These are phyloP conservation scores for Aspergillus homomorphus DNA, from an alignment of 495 filamentous ascomycete species.

Conservation along the genomic window DNA sequence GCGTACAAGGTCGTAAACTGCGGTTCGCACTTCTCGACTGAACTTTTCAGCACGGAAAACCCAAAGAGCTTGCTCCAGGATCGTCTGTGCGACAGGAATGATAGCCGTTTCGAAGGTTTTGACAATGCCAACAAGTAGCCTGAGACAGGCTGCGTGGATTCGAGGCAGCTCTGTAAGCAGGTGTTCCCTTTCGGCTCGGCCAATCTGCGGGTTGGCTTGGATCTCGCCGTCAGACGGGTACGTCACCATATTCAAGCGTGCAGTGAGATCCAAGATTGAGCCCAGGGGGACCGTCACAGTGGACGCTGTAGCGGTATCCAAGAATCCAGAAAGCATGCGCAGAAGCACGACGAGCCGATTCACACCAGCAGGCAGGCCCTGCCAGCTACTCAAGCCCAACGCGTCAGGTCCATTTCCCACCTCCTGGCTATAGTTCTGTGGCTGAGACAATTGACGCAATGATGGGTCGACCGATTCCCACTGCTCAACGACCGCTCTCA, in stretches of 20 bases:
- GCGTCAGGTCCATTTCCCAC: constrained; percentile 36
- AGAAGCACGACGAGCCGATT: constrained; percentile 65
- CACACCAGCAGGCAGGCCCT: constrained; percentile 65
- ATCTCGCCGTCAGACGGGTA: constrained; percentile 47
- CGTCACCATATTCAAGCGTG: constrained; percentile 64
- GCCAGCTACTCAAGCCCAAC: constrained; percentile 63
- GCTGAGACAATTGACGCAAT: constrained; percentile 19
- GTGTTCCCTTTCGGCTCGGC: constrained; percentile 72
- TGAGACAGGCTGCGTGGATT: constrained; percentile 66
- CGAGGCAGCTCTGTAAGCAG: constrained; percentile 68
- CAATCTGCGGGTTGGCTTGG: constrained; percentile 62
- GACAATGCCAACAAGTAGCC: constrained; percentile 52
- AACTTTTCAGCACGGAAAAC: constrained; percentile 61
- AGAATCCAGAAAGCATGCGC: constrained; percentile 49
- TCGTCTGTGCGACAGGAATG: constrained; percentile 52
- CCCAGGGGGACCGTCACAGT: constrained; percentile 63
- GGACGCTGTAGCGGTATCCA: constrained; percentile 56
- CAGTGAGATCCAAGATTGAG: constrained; percentile 60
- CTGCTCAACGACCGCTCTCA: constrained; percentile 72
- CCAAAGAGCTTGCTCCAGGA: constrained; percentile 66
- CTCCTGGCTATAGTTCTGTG: constrained; percentile 36
- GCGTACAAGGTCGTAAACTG: constrained; percentile 55
- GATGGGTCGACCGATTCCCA: constrained; percentile 60
- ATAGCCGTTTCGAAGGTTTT: constrained; percentile 51
- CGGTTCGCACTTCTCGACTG: constrained; percentile 53